phyloP scores from a whole-genome alignment of 2,329 filamentous ascomycete species.

The Lithohypha guttulata region DNA sequence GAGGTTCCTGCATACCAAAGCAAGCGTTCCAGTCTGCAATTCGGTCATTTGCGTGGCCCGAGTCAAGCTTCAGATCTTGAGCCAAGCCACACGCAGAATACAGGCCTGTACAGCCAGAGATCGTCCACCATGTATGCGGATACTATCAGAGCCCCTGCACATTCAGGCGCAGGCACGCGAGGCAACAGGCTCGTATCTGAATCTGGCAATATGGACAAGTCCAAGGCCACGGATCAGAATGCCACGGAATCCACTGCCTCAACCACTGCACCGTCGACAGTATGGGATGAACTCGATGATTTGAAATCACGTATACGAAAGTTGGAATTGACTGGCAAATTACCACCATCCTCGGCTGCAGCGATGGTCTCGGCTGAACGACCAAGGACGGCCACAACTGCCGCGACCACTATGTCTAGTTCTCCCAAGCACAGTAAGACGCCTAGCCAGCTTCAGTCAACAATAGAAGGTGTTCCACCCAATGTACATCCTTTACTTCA shows the following conservation, averaged over 20 bases:
- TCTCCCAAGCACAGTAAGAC: conserved; percentile 62
- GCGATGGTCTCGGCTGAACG: conserved; percentile 72
- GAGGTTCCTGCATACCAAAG: conserved; percentile 12
- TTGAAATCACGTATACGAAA: conserved; percentile 86
- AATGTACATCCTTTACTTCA: conserved; percentile 64
- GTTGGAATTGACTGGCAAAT: conserved; percentile 78
- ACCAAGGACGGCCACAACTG: conserved; percentile 82
- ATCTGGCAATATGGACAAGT: conserved; percentile 26
- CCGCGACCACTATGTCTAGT: conserved; percentile 77
- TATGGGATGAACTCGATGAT: conserved; percentile 96
- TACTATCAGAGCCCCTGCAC: conserved; percentile 10
- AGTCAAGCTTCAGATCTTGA: neutral
- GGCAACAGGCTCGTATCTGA: conserved; percentile 23
- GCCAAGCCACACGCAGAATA: too few species aligned
- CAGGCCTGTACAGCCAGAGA: neutral
- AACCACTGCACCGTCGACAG: conserved; percentile 77
- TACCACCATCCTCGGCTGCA: conserved; percentile 70
- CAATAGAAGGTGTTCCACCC: conserved; percentile 32
- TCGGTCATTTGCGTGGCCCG: neutral
- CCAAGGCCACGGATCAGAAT: conserved; percentile 26
- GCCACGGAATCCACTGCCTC: conserved; percentile 75
- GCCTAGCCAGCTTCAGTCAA: conserved; percentile 36
- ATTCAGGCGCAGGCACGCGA: conserved; percentile 14
- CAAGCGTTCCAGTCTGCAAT: conserved; percentile 18
- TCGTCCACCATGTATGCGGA: conserved; percentile 17